Base-by-base conservation (phyloP, 1,139 yeast genomes). In the Hemisphaericaspora xylofermentans region DNA sequence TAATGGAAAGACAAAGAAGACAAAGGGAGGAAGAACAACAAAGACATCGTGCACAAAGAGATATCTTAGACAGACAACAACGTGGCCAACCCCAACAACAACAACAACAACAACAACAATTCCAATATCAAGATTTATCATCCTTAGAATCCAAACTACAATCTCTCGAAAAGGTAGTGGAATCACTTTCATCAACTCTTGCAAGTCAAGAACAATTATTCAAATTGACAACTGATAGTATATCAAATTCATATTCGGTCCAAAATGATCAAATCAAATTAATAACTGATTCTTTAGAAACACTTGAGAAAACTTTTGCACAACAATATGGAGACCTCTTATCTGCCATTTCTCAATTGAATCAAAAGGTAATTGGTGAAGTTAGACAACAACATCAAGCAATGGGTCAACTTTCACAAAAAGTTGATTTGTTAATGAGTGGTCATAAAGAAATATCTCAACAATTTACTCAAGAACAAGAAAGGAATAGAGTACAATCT, bases 391-490 rank as follows among this genome's bases (percentile, higher is more conserved):
- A 73, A 33, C 76, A 69, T 42, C 56, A 48, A 39, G 61, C 64
- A 16, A 61, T 66, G 38, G 68, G 62, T 15, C 69, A 63, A 40
- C 43, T 71, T 15, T 51, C 61, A 15, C 61, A 58, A 36, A 71
- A 72, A 45, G 75, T 73, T 3, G 76, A 71, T 44, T 53, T 71
- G 38, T 57, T 73, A 27, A 69, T 71, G 76, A 54, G 57, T 10
- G 60, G 68, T 44, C 76, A 71, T 50, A 66, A 66, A 49, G 76
- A 71, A 43, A 56, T 71, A 15, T 52, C 64, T 6, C 49, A 61
- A 39, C 66, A 68, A 47, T 65, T 62, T 45, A 53, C 56, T 39
- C 47, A 52, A 28, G 46, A 46, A 36, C 40, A 41, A 33, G 36
- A 33, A 40, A 48, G 51, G 29, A 45, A 46, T 38, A 28, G 16